Evolutionary conservation across 2,329 filamentous ascomycete genomes (phyloP), one percentile per base, ranked within the genome.

Genomic region (Fusarium drepaniforme): DNA sequence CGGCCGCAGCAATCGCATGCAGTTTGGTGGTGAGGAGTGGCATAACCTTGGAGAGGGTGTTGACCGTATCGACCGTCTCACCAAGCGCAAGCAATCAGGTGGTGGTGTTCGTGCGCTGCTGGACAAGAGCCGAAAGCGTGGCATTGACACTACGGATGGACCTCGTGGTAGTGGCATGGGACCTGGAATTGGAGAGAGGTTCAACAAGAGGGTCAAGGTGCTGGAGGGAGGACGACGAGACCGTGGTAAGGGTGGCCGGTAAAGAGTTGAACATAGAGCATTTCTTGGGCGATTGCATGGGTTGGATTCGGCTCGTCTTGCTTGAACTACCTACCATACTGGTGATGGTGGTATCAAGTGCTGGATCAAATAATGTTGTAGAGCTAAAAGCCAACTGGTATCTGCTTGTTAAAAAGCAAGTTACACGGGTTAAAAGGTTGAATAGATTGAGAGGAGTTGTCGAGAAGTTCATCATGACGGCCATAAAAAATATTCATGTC

Each of bases 21-120:
- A 86, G 78, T 91, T 91, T 84, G 96, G 96, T 72, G 97, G 97
- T 62, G 97, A 98, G 84, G 97, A 98, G 81, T 98, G 95, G 94
- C 90, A 93, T 74, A 92, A 93, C 30, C 86, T 99, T 53, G 94
- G 94, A 67, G 93, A 96, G 81, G 95, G 95, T 9, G 90, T 96
- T 62, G 94, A 98, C 84, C 89, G 96, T 53, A 98, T 98, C 83
- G 93, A 95, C 77, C 89, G 92, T 72, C 86, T 98, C 80, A 98
- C 96, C 8, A 91, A 91, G 83, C 90, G 90, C 80, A 94, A 91
- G 82, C 87, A 87, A 86, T 87, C 75, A 82, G 85, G 88, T 66
- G 85, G 88, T 28, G 88, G 89, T 37, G 90, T 90, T 15, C 88
- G 87, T 75, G 89, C 90, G 0, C 80, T 94, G 75, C 83, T 96